phyloP scores from a whole-genome alignment of 257 asterid species.

The Leonotis leonurus region DNA sequence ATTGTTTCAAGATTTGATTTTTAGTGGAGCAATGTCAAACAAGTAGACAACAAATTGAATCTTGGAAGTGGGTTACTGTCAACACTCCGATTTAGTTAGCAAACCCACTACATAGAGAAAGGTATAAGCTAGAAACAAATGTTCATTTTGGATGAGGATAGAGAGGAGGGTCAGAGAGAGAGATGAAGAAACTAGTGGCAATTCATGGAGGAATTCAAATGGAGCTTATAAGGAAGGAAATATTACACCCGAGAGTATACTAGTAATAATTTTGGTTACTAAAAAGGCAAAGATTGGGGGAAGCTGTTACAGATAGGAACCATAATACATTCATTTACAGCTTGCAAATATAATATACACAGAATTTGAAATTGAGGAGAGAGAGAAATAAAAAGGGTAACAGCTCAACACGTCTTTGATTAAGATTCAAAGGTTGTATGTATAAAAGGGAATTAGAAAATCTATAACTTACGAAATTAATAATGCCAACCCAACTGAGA shows the following conservation, averaged over 20 bases:
- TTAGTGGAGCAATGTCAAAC: neutral
- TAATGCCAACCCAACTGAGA: neutral
- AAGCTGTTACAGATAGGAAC: constrained; percentile 12
- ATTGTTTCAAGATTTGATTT: constrained; percentile 17
- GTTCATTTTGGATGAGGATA: constrained; percentile 9
- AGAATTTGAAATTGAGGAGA: constrained; percentile 8
- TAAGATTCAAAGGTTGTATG: constrained; percentile 15
- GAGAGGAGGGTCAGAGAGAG: neutral
- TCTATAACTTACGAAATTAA: neutral
- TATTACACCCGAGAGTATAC: too few species aligned
- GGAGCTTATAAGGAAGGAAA: neutral
- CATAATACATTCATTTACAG: constrained; percentile 35
- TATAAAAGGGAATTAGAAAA: constrained; percentile 9
- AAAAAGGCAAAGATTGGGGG: neutral
- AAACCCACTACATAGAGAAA: neutral
- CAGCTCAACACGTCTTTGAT: constrained; percentile 45
- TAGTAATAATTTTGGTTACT: neutral
- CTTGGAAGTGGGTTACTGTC: neutral
- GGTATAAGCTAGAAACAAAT: neutral
- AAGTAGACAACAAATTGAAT: neutral
- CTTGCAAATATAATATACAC: constrained; percentile 28
- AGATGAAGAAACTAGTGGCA: neutral
- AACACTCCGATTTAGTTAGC: neutral
- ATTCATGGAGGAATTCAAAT: constrained; percentile 7
- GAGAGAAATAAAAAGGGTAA: constrained; percentile 11